Percentiles rank a stretch among this genome's conserved stretches.
Evolutionary conservation across 192 early-diverging fungal species (phyloP).

Genomic region (Coemansia sp.): DNA sequence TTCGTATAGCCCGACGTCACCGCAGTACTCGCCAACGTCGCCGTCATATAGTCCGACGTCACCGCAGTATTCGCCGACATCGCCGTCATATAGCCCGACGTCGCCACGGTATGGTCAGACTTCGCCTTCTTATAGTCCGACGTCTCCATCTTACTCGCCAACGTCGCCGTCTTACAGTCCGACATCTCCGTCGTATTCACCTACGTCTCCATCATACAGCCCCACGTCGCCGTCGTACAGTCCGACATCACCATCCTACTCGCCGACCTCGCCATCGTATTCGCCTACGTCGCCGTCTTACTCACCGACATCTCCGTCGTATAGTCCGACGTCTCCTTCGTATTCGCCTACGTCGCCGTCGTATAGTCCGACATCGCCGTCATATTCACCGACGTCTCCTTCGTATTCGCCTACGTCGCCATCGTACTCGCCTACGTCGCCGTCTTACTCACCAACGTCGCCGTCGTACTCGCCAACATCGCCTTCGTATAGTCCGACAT

Average conservation of each 20-base stretch:
- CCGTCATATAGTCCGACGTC: conserved; percentile 69
- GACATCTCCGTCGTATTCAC: conserved; percentile 63
- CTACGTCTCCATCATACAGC: conserved; percentile 73
- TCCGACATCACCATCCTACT: conserved; percentile 70
- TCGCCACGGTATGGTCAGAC: conserved; percentile 71
- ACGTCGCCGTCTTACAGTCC: conserved; percentile 61
- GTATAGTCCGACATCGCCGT: conserved; percentile 67
- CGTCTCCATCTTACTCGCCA: conserved; percentile 64
- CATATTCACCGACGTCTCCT: conserved; percentile 68
- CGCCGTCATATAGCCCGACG: conserved; percentile 67
- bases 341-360: conserved; percentile 76
- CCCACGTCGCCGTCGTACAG: conserved; percentile 69
- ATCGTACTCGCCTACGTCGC: conserved; percentile 64
- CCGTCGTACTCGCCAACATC: conserved; percentile 77
- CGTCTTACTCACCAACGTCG: conserved; percentile 70
- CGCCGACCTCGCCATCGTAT: conserved; percentile 75
- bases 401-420: conserved; percentile 75
- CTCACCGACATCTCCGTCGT: conserved; percentile 61
- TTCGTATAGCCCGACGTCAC: conserved; percentile 67
- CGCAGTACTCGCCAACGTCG: conserved; percentile 68
- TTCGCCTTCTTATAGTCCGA: conserved; percentile 71
- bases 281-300: conserved; percentile 66
- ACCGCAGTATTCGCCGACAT: conserved; percentile 59
- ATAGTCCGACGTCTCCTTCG: conserved; percentile 66
- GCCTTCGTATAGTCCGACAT: conserved; percentile 56